Conservation (phyloP, 257 asterid species). For the Salvia hispanica region DNA sequence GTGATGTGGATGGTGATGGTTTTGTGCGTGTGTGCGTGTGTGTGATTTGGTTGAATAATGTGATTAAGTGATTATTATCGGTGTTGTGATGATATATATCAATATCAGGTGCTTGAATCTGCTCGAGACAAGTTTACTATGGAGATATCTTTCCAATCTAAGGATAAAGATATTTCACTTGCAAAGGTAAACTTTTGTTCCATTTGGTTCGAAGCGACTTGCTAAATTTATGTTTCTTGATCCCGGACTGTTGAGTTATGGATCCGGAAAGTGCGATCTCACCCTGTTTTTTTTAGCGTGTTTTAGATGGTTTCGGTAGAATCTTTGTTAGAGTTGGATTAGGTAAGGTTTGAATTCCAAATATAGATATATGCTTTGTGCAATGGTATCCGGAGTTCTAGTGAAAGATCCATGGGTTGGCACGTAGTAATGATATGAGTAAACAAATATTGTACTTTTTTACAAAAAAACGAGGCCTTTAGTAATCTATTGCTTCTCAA, state of each 20-base stretch:
- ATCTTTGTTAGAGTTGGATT: too few species aligned
- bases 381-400: too few species aligned
- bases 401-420: too few species aligned
- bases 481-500: constrained; percentile 3
- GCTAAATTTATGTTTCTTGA: constrained; percentile 17
- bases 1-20: not conserved
- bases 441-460: too few species aligned
- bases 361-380: too few species aligned
- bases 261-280: too few species aligned
- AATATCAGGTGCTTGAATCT: constrained; percentile 62
- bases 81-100: constrained; percentile 28
- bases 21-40: not conserved
- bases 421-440: too few species aligned
- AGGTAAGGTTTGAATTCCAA: too few species aligned
- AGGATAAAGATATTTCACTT: constrained; percentile 84
- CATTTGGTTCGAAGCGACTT: not conserved
- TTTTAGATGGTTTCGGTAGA: too few species aligned
- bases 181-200: constrained; percentile 62
- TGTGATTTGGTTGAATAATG: constrained; percentile 8
- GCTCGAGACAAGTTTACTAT: constrained; percentile 73
- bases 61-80: constrained; percentile 30
- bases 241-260: not conserved
- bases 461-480: not conserved
- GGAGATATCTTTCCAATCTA: constrained; percentile 80
- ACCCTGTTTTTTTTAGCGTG: too few species aligned